phyloP scores from a whole-genome alignment of 495 filamentous ascomycete genomes.

The Lasiosphaeria miniovina region DNA sequence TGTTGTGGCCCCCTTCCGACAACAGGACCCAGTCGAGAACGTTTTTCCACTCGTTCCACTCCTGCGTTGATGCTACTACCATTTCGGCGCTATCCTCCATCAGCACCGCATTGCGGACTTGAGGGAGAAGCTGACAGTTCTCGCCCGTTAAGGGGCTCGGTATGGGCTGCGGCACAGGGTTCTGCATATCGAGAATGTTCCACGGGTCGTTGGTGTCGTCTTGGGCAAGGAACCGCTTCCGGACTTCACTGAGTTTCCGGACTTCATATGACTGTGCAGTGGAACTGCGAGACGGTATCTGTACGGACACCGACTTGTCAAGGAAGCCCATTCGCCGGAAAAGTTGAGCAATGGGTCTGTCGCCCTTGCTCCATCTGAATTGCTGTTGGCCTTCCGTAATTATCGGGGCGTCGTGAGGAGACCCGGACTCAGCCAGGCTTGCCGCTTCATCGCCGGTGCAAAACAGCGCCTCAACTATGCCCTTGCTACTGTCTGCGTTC shows the following conservation, averaged over 20 bases:
- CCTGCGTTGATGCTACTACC: background rate
- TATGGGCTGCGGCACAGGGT: conserved; percentile 8
- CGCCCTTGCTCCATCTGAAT: no score
- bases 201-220: background rate
- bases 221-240: background rate
- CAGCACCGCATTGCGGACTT: conserved; percentile 4
- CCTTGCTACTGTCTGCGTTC: no score
- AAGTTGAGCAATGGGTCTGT: no score
- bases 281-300: no score
- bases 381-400: no score
- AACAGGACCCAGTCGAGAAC: conserved; percentile 15
- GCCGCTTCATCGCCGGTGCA: no score
- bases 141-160: conserved; percentile 13
- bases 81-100: conserved; percentile 12
- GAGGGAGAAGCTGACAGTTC: background rate
- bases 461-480: no score
- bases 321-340: no score
- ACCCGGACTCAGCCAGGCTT: no score
- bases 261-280: conserved; percentile 23
- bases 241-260: background rate
- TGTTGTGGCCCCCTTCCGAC: conserved; percentile 20
- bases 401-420: no score
- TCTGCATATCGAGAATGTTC: background rate
- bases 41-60: conserved; percentile 16
- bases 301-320: no score